Base-by-base conservation (phyloP, 2,329 filamentous ascomycete genomes). In the Knoxdaviesia capensis region DNA sequence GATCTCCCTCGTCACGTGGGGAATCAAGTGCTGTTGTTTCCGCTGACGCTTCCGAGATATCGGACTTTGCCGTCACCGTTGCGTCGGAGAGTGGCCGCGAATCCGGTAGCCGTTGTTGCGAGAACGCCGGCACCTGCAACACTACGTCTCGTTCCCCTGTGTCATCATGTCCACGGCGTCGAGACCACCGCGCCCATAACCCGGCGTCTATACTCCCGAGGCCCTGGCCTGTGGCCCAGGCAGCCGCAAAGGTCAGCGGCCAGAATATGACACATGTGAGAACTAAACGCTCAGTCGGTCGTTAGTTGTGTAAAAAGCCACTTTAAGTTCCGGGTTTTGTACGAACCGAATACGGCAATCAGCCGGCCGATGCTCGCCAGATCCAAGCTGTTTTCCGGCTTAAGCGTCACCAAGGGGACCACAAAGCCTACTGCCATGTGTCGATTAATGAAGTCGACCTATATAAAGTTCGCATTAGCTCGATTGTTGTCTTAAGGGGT, bases 381-480 rank as follows among this genome's bases (percentile, higher is more conserved):
- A 11, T 53, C 50, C 6, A 62, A 46, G 7, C 57, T 48, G 6
- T 59, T 46, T 3, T 51, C 49, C n/a, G 54, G 49, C 35, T 60
- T 59, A 9, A 69, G 58, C 55, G 63, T 63, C 2, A 68, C 53
- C 3, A 71, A 58, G 0, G 68, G 67, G 3, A 69, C 58, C 0
- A 63, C 61, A 47, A 71, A 71, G 3, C 64, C 67, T 5, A 69
- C 50, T 0, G 66, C 66, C 47, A 71, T 60, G 49, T 71, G 63
- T 3, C 58, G 52, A 47, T 71, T 71, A 42, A 70, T 57, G 7
- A 69, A 58, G 39, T 69, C 59, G 28, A 67, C 57, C 65, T 70
- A 56, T 59, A 43, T 4, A 6, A 5, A 2, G 6, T 36, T 36
- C 6, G 10, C 28, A n/a, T 8, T 36, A 6, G 34, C 5, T 30